A percentile compares a stretch with the other conserved stretches of the same genome.
These are phyloP conservation scores for Clavispora carvajalis DNA, from an alignment of 805 yeast species.

Conservation along the genomic window DNA sequence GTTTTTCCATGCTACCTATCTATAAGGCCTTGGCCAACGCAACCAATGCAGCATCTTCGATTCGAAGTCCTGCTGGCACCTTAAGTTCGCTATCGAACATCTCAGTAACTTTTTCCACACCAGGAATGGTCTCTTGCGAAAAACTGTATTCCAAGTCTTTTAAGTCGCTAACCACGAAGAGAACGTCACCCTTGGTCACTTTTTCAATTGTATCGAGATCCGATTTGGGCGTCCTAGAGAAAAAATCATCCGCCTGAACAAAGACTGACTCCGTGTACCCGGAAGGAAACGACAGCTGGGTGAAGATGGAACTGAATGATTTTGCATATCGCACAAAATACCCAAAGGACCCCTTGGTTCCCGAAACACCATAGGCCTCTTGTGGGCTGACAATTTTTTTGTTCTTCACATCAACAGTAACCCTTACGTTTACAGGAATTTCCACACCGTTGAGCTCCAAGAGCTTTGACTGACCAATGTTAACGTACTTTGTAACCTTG, in stretches of 20 bases:
- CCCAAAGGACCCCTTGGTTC: constrained; percentile 61
- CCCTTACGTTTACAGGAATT: constrained; percentile 74
- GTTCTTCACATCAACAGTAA: constrained; percentile 65
- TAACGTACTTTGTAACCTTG: constrained; percentile 64
- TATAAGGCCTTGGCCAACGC: constrained; percentile 36
- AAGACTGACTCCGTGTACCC: constrained; percentile 70
- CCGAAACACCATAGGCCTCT: constrained; percentile 63
- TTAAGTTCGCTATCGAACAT: constrained; percentile 62
- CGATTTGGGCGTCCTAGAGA: constrained; percentile 24
- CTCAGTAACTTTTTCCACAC: constrained; percentile 49
- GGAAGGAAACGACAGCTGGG: constrained; percentile 55
- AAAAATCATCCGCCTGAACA: constrained; percentile 65
- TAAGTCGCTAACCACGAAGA: constrained; percentile 64
- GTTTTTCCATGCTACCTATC: neutral
- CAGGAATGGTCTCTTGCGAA: constrained; percentile 47
- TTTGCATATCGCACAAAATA: constrained; percentile 68
- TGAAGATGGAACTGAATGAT: constrained; percentile 58
- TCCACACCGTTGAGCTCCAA: constrained; percentile 51
- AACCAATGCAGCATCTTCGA: constrained; percentile 69
- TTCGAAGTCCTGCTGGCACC: constrained; percentile 52
- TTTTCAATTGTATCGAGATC: constrained; percentile 16
- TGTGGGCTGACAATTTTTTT: constrained; percentile 63
- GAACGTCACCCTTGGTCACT: constrained; percentile 23
- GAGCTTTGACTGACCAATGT: constrained; percentile 60
- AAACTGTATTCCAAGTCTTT: constrained; percentile 52